phyloP scores from a whole-genome alignment of 2,329 filamentous ascomycete genomes.

The Talaromyces sp. region DNA sequence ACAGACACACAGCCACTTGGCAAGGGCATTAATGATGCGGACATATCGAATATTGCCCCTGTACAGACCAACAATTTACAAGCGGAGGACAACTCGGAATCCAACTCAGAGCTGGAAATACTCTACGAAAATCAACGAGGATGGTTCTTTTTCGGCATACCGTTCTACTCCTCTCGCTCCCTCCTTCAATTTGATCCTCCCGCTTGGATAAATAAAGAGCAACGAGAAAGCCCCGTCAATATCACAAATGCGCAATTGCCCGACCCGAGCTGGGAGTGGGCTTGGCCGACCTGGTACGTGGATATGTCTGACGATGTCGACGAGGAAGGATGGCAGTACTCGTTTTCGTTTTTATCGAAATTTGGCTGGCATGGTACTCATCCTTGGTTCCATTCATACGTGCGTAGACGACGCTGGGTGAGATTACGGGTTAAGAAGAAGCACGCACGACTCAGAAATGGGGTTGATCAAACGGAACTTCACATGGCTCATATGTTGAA shows the following conservation, averaged over 20 bases:
- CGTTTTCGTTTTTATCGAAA: conserved; percentile 71
- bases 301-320: conserved; percentile 80
- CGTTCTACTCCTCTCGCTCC: conserved; percentile 82
- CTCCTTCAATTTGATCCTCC: conserved; percentile 81
- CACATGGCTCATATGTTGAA: conserved; percentile 61
- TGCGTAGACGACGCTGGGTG: conserved; percentile 84
- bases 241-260: conserved; percentile 88
- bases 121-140: conserved; percentile 96
- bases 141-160: conserved; percentile 79
- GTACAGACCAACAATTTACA: neutral
- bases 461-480: conserved; percentile 34
- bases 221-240: conserved; percentile 58
- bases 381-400: conserved; percentile 92
- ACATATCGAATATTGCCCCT: conserved; percentile 15
- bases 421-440: conserved; percentile 69
- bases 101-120: conserved; percentile 65
- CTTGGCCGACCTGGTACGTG: conserved; percentile 67
- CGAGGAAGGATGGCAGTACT: conserved; percentile 94
- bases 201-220: conserved; percentile 72
- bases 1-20: neutral
- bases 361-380: conserved; percentile 85
- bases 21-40: neutral
- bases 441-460: conserved; percentile 20
- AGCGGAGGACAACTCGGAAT: conserved; percentile 23
- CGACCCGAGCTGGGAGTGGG: conserved; percentile 94